These are phyloP conservation scores for Ormosia semicastrata DNA, from an alignment of 306 rosid species.

Conservation along the genomic window DNA sequence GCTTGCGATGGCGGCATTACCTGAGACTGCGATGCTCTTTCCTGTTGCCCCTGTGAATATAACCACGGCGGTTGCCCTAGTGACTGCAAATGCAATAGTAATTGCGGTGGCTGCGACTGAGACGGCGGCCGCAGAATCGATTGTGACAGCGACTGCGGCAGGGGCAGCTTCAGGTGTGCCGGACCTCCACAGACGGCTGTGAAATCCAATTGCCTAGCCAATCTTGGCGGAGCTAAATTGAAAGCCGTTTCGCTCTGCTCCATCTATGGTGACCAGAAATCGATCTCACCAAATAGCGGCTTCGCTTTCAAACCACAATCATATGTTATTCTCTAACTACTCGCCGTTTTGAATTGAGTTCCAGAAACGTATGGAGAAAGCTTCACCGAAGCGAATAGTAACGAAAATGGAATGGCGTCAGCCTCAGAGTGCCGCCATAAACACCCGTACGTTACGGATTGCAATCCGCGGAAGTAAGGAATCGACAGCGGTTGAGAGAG, in stretches of 20 bases:
- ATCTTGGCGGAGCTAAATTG: conserved; percentile 42
- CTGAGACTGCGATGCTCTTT: conserved; percentile 18
- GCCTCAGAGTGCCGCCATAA: conserved; percentile 11
- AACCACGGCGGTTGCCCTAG: conserved; percentile 29
- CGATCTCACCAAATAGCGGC: background rate
- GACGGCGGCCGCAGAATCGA: background rate
- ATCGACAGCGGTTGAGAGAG: background rate
- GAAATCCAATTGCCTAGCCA: conserved; percentile 70
- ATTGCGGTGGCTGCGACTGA: conserved; percentile 10
- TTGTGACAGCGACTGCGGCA: background rate
- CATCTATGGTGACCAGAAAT: conserved; percentile 29
- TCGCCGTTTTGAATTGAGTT: conserved; percentile 29
- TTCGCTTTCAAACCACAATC: conserved; percentile 19
- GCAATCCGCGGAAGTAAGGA: background rate
- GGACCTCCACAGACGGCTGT: conserved; percentile 23
- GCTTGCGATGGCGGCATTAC: conserved; percentile 24
- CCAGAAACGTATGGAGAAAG: background rate
- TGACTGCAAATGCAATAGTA: conserved; percentile 21
- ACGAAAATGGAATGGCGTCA: conserved; percentile 2
- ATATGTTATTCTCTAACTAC: background rate
- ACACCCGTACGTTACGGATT: conserved; percentile 28
- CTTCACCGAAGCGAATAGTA: background rate
- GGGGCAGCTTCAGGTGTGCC: background rate
- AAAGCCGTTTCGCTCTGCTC: conserved; percentile 54
- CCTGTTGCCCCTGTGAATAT: conserved; percentile 12